Evolutionary conservation across 208 protist genomes (phyloP).

Genomic region (Leishmania major): DNA sequence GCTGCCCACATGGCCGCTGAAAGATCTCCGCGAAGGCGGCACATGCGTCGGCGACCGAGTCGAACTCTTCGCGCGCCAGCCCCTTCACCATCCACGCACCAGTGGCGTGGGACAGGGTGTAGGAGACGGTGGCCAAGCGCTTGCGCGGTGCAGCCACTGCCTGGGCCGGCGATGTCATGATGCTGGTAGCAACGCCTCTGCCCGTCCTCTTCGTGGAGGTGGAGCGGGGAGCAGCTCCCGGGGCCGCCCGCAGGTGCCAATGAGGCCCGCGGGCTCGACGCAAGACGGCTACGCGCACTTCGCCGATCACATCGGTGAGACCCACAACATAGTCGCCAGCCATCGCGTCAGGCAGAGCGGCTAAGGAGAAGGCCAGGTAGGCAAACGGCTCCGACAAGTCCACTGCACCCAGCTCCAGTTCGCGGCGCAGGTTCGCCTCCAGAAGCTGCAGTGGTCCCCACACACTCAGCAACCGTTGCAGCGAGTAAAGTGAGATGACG

Average conservation of each 20-base stretch:
- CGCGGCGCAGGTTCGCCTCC: conserved; percentile 66
- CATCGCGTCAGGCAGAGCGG: conserved; percentile 46
- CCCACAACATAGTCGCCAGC: conserved; percentile 76
- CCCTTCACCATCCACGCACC: conserved; percentile 78
- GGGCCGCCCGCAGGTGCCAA: conserved; percentile 21
- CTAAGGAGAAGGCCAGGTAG: conserved; percentile 54
- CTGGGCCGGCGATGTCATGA: not conserved
- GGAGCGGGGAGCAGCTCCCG: not conserved
- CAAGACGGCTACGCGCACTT: conserved; percentile 65
- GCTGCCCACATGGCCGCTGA: conserved; percentile 47
- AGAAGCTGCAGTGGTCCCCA: conserved; percentile 87
- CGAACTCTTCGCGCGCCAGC: conserved; percentile 71
- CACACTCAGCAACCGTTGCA: conserved; percentile 74
- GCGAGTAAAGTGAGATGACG: conserved; percentile 76
- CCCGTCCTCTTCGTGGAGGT: not conserved
- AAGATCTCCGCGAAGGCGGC: conserved; percentile 73
- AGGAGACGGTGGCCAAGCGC: conserved; percentile 35
- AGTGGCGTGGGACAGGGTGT: conserved; percentile 69
- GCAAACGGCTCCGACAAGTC: conserved; percentile 57
- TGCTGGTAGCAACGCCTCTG: not conserved
- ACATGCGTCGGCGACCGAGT: conserved; percentile 69
- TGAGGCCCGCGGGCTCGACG: conserved; percentile 17
- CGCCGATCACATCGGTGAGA: conserved; percentile 59
- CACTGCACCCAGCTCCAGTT: conserved; percentile 58
- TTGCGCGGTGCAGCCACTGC: not conserved